Base-by-base conservation (phyloP, 2,329 filamentous ascomycete species). In the Verticillium alfalfae region DNA sequence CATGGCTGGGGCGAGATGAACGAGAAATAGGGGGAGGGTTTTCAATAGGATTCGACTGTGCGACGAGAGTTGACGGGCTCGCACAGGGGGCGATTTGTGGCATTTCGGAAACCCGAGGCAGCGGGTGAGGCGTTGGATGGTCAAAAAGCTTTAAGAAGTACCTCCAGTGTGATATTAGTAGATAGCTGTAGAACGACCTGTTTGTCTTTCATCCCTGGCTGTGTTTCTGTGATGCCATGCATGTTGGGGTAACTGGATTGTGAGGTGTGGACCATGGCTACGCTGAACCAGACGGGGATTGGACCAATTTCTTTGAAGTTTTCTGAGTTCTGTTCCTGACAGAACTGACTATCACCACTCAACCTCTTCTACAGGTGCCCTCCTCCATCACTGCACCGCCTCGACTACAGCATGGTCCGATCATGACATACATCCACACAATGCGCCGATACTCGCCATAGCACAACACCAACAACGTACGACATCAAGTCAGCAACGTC, bases 1-100 rank as follows among this genome's bases (percentile, higher is more conserved):
- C 49, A 86, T 89, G 84, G 83, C 77, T 5, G 74, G 52, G 36
- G 59, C 52, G 2, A 64, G 60, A 22, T 61, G 38, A 57, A 15
- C 18, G 5, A 13, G 38, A 18, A 10, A 6, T 10, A 18, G 45
- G 8, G 45, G 34, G 41, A 26, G 41, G 34, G 39, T 10, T 41
- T 41, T 16, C 16, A 41, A 41, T n/a, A 16, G 39, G 45, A 22
- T 52, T 22, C 8, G 45, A 22, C 45, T 18, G 18, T 31, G 26
- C 26, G 26, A 31, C 26, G 26, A 31, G 26, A 4, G 26, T 31
- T 31, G 26, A 31, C 26, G 26, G 26, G 26, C 26, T 31, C 10
- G 45, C 45, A 6, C 45, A 18, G 45, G n/a, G 18, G 45, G 45
- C 22, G 45, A 52, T 26, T 37, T 52, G 45, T 22, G 45, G 45